Conservation (phyloP, 2,329 filamentous ascomycete genomes). For the Apiospora pterosperma region DNA sequence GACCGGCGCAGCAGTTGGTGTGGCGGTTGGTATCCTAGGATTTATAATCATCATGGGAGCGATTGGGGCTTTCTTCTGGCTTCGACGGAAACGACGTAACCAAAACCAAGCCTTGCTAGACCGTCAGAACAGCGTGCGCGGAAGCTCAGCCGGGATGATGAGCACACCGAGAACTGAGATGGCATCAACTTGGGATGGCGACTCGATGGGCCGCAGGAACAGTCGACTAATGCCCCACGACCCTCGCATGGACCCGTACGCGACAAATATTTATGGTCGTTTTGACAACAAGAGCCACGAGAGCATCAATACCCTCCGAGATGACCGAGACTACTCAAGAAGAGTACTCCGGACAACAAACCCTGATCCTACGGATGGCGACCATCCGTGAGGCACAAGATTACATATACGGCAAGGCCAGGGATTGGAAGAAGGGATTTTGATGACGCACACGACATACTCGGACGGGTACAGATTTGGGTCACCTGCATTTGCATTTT, state of each 20-base stretch:
- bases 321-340: conserved; percentile 64
- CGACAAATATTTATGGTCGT: conserved; percentile 52
- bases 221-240: conserved; percentile 57
- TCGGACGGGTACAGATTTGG: not conserved
- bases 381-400: conserved; percentile 22
- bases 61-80: conserved; percentile 38
- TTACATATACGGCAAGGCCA: not conserved
- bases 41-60: conserved; percentile 19
- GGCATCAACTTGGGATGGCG: conserved; percentile 35
- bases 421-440: not conserved
- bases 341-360: conserved; percentile 61
- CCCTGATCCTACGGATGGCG: conserved; percentile 44
- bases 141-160: conserved; percentile 48
- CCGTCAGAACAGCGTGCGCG: conserved; percentile 43
- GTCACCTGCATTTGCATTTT: conserved; percentile 6
- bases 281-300: conserved; percentile 56
- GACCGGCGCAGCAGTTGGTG: conserved; percentile 24
- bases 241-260: conserved; percentile 60
- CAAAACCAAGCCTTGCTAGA: conserved; percentile 40
- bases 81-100: conserved; percentile 42
- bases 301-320: conserved; percentile 60
- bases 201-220: conserved; percentile 45
- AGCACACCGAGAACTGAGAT: conserved; percentile 42
- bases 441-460: conserved; percentile 1
- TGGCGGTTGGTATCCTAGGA: conserved; percentile 26